These are phyloP conservation scores for Oxyria digyna DNA, from an alignment of 148 eudicot genomes.

Conservation along the genomic window DNA sequence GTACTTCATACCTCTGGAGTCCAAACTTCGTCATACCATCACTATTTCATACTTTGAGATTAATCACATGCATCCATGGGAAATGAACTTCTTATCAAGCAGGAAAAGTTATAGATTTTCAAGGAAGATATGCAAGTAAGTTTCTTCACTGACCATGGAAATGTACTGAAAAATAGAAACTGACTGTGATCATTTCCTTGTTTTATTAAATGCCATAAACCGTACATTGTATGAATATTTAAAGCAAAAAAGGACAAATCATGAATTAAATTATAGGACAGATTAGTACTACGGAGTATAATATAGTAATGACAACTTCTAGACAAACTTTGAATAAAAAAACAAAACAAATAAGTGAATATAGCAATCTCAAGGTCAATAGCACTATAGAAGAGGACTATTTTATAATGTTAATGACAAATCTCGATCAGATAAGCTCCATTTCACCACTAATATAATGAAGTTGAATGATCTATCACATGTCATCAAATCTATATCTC, in stretches of 20 bases:
- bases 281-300: background rate
- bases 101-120: background rate
- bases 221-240: background rate
- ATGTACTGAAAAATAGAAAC: background rate
- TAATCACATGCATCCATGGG: background rate
- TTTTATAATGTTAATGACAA: too few relatives aligned
- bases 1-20: too few relatives aligned
- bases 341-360: background rate
- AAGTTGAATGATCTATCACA: background rate
- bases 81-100: background rate
- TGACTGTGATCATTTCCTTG: background rate
- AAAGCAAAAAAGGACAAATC: background rate
- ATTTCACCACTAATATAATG: background rate
- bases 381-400: background rate
- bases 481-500: background rate
- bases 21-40: background rate
- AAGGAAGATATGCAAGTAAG: background rate
- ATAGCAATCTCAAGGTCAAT: background rate
- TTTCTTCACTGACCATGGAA: background rate
- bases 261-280: background rate
- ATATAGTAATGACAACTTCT: background rate
- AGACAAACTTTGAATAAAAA: background rate
- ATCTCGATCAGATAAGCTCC: background rate
- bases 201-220: background rate
- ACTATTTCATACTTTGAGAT: background rate